Evolutionary conservation across 352 stramenopile genomes (phyloP).

Genomic region (Pythium pectinolyticum): DNA sequence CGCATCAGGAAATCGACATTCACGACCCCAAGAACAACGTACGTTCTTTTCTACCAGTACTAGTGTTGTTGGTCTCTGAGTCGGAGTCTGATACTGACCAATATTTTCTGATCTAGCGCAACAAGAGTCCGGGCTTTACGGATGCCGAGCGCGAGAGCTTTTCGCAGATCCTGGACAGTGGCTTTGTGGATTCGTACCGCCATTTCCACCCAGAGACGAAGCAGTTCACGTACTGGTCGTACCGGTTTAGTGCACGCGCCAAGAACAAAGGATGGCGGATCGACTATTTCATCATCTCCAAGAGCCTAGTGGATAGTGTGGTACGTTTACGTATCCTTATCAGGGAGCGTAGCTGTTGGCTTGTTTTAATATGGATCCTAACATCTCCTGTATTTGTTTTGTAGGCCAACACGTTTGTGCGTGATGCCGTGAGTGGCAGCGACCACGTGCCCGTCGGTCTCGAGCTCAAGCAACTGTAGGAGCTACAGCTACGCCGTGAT

Average conservation of each 20-base stretch:
- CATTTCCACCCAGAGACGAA: conserved; percentile 60
- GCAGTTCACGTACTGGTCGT: conserved; percentile 82
- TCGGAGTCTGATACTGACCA: not conserved
- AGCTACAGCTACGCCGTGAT: too few relatives aligned
- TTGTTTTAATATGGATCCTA: too few relatives aligned
- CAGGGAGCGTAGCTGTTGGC: too few relatives aligned
- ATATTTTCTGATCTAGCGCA: conserved; percentile 32
- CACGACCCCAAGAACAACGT: conserved; percentile 85
- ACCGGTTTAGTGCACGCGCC: conserved; percentile 69
- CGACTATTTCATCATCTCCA: conserved; percentile 83
- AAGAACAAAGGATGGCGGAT: conserved; percentile 89
- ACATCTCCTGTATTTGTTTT: conserved; percentile 29
- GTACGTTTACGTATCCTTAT: too few relatives aligned
- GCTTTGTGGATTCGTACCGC: conserved; percentile 79
- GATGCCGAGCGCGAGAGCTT: conserved; percentile 82
- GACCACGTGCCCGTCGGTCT: conserved; percentile 80
- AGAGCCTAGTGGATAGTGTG: conserved; percentile 54
- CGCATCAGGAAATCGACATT: conserved; percentile 88
- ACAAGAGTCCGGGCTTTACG: conserved; percentile 79
- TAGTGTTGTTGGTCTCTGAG: too few relatives aligned
- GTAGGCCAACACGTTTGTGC: conserved; percentile 56
- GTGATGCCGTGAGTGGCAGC: conserved; percentile 60
- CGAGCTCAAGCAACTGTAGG: conserved; percentile 37
- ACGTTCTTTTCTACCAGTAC: too few relatives aligned
- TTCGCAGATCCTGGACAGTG: conserved; percentile 46